Conservation (phyloP, 1,139 yeast species). For the Kodamaea fungicola region DNA sequence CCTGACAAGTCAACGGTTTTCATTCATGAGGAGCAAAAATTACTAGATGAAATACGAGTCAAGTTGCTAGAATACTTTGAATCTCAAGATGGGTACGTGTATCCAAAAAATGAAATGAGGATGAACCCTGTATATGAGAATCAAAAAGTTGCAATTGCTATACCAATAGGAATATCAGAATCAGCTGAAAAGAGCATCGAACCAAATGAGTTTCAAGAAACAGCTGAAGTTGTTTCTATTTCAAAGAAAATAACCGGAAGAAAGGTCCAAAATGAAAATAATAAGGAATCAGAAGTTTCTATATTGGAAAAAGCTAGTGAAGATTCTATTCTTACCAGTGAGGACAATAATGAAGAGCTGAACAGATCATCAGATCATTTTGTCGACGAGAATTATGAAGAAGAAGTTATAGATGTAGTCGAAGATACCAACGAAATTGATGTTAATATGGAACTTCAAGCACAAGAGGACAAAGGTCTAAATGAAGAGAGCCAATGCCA, state of each 20-base stretch:
- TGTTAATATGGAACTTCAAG: too few relatives aligned
- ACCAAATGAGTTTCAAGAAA: neutral
- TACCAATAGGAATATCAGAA: neutral
- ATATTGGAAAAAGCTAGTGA: too few relatives aligned
- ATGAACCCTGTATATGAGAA: neutral
- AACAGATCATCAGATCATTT: too few relatives aligned
- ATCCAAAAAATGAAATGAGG: constrained; percentile 25
- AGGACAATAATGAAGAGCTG: too few relatives aligned
- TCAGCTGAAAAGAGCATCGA: constrained; percentile 1
- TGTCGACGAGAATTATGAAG: too few relatives aligned
- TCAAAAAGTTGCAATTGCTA: neutral
- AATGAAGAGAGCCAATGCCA: too few relatives aligned
- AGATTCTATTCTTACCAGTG: too few relatives aligned
- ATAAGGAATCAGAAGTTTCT: too few relatives aligned
- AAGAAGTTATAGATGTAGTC: too few relatives aligned
- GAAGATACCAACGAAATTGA: too few relatives aligned
- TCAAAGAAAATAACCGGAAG: neutral
- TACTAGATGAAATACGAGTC: constrained; percentile 51
- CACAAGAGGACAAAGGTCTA: too few relatives aligned
- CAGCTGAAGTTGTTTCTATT: neutral
- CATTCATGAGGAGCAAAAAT: constrained; percentile 58
- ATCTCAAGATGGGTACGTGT: constrained; percentile 36
- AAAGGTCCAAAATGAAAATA: neutral
- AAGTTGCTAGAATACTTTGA: constrained; percentile 41
- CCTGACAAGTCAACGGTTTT: constrained; percentile 83